Percentiles rank a stretch among this genome's conserved stretches.
phyloP scores from a whole-genome alignment of 2,329 filamentous ascomycete species.

The Colletotrichum shisoi region DNA sequence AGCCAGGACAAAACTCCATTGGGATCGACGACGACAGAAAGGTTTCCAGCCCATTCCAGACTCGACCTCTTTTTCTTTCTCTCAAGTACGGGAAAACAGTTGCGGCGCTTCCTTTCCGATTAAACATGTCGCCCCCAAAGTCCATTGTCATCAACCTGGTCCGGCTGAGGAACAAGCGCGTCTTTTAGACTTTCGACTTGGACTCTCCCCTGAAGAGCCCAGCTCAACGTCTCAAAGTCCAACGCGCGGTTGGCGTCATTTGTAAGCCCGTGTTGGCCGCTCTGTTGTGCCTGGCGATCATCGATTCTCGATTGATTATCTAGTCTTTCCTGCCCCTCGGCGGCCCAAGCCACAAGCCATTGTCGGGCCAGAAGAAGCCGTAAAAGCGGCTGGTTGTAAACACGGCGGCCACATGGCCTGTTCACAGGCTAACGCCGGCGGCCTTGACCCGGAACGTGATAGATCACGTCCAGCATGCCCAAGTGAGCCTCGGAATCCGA shows the following conservation, averaged over 20 bases:
- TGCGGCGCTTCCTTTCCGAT: no score
- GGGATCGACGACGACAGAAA: no score
- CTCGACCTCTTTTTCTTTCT: no score
- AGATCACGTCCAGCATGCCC: neutral
- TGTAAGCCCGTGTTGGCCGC: neutral
- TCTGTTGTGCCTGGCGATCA: conserved; percentile 12
- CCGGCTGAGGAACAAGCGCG: no score
- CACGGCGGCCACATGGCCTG: neutral
- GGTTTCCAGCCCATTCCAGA: no score
- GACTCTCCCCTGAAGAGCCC: neutral
- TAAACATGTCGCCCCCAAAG: no score
- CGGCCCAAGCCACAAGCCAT: conserved; percentile 10
- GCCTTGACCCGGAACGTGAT: neutral
- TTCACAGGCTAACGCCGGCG: conserved; percentile 7
- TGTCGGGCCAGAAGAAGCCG: neutral
- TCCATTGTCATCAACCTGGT: no score
- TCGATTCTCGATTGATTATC: neutral
- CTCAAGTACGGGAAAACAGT: no score
- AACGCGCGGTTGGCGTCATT: no score
- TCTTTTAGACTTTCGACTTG: no score
- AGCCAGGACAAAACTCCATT: no score
- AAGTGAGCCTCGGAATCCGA: neutral
- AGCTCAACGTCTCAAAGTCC: no score
- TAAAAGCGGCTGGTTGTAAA: conserved; percentile 8
- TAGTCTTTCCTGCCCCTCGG: neutral